Evolutionary conservation across 169 alveolate genomes (phyloP).

Genomic region (Plasmodium coatneyi): DNA sequence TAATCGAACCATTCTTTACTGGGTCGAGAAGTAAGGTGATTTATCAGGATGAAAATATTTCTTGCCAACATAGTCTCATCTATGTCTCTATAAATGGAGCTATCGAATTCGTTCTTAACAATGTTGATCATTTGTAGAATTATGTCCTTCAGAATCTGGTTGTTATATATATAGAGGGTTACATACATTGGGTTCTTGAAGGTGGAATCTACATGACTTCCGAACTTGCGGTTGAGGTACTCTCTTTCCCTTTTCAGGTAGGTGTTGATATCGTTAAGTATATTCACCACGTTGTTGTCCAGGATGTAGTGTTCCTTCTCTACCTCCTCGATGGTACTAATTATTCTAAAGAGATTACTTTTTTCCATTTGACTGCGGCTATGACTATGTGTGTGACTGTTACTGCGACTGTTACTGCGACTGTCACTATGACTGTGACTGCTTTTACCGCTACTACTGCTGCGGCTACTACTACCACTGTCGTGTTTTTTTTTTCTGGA

Average conservation of each 20-base stretch:
- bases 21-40: conserved; percentile 45
- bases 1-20: conserved; percentile 67
- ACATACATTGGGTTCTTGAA: conserved; percentile 71
- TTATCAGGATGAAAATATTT: conserved; percentile 28
- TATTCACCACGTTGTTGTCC: conserved; percentile 35
- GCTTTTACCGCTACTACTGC: background rate
- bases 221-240: conserved; percentile 41
- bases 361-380: too few species aligned
- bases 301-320: conserved; percentile 57
- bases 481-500: background rate
- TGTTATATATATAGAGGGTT: conserved; percentile 43
- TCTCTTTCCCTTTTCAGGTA: conserved; percentile 57
- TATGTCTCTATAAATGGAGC: conserved; percentile 48
- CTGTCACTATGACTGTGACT: too few species aligned
- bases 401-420: too few species aligned
- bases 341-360: background rate
- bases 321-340: background rate
- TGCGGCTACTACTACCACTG: background rate
- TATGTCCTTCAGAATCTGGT: conserved; percentile 39
- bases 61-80: conserved; percentile 32
- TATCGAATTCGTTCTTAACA: conserved; percentile 40
- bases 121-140: conserved; percentile 43
- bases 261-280: conserved; percentile 50
- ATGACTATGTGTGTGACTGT: too few species aligned
- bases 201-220: conserved; percentile 50